These are phyloP conservation scores for Myxozyma neglecta DNA, from an alignment of 805 yeast genomes.

Conservation along the genomic window DNA sequence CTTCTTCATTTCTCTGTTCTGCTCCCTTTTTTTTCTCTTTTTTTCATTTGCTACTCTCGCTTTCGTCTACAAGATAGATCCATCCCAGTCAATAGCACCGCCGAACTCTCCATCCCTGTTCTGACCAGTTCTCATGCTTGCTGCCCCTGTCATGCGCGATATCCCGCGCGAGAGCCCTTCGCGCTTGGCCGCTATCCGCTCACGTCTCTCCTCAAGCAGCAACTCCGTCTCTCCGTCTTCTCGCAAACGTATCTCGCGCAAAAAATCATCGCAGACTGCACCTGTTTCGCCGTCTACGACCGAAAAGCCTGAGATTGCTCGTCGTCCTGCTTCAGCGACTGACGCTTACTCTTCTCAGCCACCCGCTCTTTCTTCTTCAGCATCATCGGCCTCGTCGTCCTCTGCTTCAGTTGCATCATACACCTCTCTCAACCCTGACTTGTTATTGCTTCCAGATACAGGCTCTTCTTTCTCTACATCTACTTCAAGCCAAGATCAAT, in stretches of 20 bases:
- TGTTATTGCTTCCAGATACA: background rate
- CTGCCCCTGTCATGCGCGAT: slow-evolving; percentile 19
- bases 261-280: slow-evolving; percentile 2
- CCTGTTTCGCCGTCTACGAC: background rate
- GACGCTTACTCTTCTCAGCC: slow-evolving; percentile 1
- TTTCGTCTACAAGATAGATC: background rate
- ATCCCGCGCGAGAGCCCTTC: slow-evolving; percentile 12
- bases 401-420: slow-evolving; percentile 6
- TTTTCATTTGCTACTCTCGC: background rate
- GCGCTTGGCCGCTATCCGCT: slow-evolving; percentile 14
- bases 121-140: slow-evolving; percentile 1
- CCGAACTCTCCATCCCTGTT: background rate
- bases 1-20: background rate
- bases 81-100: background rate
- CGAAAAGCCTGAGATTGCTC: background rate
- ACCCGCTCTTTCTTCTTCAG: slow-evolving; percentile 5
- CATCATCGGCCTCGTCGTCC: slow-evolving; percentile 4
- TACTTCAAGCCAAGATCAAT: background rate
- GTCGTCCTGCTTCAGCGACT: background rate
- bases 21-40: background rate
- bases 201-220: slow-evolving; percentile 7
- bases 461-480: too few relatives aligned
- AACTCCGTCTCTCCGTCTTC: background rate
- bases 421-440: slow-evolving; percentile 18
- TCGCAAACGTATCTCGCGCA: background rate